Evolutionary conservation across 2,329 filamentous ascomycete species (phyloP), one percentile per base, ranked within the genome.

Genomic region (Fusarium devonianum): DNA sequence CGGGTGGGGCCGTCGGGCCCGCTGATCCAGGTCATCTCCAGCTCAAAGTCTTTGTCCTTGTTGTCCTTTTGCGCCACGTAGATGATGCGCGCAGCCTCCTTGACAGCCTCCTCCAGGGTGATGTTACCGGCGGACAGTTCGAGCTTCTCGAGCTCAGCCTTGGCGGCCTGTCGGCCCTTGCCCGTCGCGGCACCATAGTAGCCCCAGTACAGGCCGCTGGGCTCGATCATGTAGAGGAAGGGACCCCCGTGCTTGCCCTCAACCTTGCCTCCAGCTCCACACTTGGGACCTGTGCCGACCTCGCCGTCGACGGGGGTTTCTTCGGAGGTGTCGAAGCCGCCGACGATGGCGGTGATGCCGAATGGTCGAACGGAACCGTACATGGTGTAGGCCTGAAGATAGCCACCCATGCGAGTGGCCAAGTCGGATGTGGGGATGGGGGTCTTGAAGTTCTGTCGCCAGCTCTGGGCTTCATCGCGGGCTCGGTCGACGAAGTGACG

Each of bases 11-110:
- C 93, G 60, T 89, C 84, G 36, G 86, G 75, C 42, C 82, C 84
- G 74, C 92, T 97, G 73, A 97, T 90, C 94, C 94, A 99, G 51
- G 90, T 96, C 92, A 99, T 95, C 79, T 99, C 94, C 52, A 99
- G 81, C 84, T 99, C 94, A 69, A 97, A 99, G 61, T 97, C 94
- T 81, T 99, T 99, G 77, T 97, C 94, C 79, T 97, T 97, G 81
- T 93, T 97, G 74, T 99, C 94, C 73, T 97, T 94, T 71, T 99
- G 94, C 37, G 93, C 92, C 53, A 96, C 85, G 73, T 97, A 95
- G 75, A 99, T 97, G 75, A 99, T 99, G 55, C 92, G 82, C 47
- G 94, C 94, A 23, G 94, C 94, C 79, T 97, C 90, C 81, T 96
- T 97, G 68, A 99, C 90, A 39, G 88, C 94, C 69, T 97, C 87